Evolutionary conservation across 2,329 filamentous ascomycete genomes (phyloP).

Genomic region (Microsporum canis): DNA sequence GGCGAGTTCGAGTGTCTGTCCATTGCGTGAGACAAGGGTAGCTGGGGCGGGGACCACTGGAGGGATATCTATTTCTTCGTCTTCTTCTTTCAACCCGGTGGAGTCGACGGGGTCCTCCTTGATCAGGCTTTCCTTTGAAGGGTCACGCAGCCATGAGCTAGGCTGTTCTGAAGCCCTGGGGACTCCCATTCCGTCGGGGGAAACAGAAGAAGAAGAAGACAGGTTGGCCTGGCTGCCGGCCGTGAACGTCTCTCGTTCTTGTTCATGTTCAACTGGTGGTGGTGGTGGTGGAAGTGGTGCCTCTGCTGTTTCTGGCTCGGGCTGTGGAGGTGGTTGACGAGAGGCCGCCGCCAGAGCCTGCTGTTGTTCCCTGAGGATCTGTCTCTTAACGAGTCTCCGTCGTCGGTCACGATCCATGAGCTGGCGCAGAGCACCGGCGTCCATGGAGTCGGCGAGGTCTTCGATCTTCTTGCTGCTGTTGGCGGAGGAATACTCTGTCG

Average conservation of each 20-base stretch:
- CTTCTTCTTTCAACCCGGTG: background rate
- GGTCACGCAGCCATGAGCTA: slow-evolving; percentile 25
- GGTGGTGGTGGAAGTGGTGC: too few species aligned
- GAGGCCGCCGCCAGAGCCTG: background rate
- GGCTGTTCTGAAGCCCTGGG: slow-evolving; percentile 5
- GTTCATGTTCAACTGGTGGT: background rate
- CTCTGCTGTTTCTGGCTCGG: too few species aligned
- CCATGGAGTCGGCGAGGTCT: slow-evolving; percentile 69
- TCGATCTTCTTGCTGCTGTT: slow-evolving; percentile 52
- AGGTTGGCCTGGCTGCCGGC: background rate
- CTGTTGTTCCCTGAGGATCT: slow-evolving; percentile 1
- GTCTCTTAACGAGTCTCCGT: slow-evolving; percentile 33
- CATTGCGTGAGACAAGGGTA: background rate
- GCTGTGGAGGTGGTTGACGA: background rate
- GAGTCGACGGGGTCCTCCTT: background rate
- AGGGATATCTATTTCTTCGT: background rate
- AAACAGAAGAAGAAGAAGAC: background rate
- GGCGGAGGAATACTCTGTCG: slow-evolving; percentile 34
- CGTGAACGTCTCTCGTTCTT: background rate
- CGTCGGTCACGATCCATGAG: slow-evolving; percentile 85
- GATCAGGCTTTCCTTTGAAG: slow-evolving; percentile 25
- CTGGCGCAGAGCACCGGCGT: slow-evolving; percentile 71
- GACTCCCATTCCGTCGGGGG: background rate
- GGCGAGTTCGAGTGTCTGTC: background rate
- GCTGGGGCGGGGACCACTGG: background rate